Evolutionary conservation across 192 early-diverging fungal species (phyloP).

Genomic region (Backusella liffmaniae): DNA sequence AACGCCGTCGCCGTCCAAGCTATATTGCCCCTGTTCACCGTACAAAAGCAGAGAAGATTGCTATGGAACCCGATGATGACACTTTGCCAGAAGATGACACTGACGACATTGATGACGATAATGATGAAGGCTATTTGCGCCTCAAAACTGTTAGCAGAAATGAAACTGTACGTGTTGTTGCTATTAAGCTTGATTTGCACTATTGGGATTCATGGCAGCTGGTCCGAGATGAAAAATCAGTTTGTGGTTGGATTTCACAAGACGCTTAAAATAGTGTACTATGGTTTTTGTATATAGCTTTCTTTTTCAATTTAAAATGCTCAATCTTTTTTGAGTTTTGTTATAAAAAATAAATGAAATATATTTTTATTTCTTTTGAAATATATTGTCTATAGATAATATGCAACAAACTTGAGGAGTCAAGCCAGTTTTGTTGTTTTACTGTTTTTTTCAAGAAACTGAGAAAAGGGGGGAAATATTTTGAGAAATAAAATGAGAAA

Average conservation of each 20-base stretch:
- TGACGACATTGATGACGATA: constrained; percentile 43
- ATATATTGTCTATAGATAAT: too few relatives aligned
- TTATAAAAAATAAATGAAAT: background rate
- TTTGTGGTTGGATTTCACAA: constrained; percentile 50
- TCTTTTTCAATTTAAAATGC: background rate
- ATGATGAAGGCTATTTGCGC: constrained; percentile 56
- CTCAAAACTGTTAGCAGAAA: constrained; percentile 56
- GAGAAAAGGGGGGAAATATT: too few relatives aligned
- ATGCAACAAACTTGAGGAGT: too few relatives aligned
- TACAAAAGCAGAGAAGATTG: constrained; percentile 1
- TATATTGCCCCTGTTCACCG: constrained; percentile 33
- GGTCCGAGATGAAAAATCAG: constrained; percentile 42
- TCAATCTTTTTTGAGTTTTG: background rate
- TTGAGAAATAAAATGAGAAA: too few relatives aligned
- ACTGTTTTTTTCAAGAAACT: too few relatives aligned
- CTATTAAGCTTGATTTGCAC: constrained; percentile 70
- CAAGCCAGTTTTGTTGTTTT: too few relatives aligned
- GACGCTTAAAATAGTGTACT: background rate
- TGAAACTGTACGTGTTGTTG: constrained; percentile 65
- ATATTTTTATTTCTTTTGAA: background rate
- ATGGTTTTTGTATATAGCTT: constrained; percentile 1
- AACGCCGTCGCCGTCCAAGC: constrained; percentile 40
- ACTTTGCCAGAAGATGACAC: constrained; percentile 17
- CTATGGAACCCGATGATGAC: constrained; percentile 13
- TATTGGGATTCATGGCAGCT: constrained; percentile 77